phyloP scores from a whole-genome alignment of 768 basidiomycete species.

The Glaciozyma antarctica region DNA sequence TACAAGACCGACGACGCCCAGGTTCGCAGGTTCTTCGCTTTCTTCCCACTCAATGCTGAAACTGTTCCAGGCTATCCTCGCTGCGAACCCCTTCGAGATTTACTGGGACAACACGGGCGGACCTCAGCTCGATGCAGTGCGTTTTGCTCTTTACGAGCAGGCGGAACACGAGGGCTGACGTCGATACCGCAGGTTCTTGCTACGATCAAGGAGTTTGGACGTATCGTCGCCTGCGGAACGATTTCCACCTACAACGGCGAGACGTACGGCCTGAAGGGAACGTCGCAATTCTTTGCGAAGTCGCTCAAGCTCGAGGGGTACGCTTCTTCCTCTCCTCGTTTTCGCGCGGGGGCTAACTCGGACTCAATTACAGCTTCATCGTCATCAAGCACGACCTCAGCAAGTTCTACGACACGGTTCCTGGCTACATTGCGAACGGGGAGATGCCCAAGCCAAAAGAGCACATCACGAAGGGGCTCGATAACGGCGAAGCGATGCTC shows the following conservation, averaged over 20 bases:
- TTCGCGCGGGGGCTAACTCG: neutral
- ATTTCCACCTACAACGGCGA: conserved; percentile 29
- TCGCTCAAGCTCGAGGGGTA: conserved; percentile 33
- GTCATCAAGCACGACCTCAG: conserved; percentile 29
- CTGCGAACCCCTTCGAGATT: conserved; percentile 4
- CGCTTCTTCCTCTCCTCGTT: neutral
- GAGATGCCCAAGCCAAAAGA: conserved; percentile 33
- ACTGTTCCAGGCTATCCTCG: no score
- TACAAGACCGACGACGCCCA: conserved; percentile 39
- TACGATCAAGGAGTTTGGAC: conserved; percentile 25
- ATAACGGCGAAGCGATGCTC: conserved; percentile 19
- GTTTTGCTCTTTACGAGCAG: no score
- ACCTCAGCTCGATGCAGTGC: neutral
- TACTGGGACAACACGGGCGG: conserved; percentile 37
- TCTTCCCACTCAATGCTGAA: no score
- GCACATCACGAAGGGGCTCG: conserved; percentile 32
- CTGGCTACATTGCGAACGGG: conserved; percentile 29
- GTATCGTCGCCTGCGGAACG: conserved; percentile 30
- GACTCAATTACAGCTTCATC: conserved; percentile 2
- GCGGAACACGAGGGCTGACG: no score
- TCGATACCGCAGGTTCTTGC: conserved; percentile 7
- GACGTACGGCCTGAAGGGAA: conserved; percentile 30
- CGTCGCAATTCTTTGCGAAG: conserved; percentile 32
- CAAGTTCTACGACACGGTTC: conserved; percentile 35
- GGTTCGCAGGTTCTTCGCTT: no score